phyloP scores from a whole-genome alignment of 208 protist species.

The Wallacemonas rigidus region DNA sequence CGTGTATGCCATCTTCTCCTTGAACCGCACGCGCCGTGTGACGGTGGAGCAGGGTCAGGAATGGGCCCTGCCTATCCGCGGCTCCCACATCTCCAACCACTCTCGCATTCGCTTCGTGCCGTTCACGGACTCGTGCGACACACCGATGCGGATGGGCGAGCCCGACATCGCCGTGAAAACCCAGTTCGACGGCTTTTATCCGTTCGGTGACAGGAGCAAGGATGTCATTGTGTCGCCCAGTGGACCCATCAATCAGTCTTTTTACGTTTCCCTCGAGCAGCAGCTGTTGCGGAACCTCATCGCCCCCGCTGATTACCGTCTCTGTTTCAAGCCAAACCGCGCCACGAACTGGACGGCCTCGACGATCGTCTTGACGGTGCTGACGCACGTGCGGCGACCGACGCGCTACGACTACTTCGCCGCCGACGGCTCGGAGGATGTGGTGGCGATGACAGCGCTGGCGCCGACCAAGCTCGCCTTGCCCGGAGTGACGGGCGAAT shows the following conservation, averaged over 20 bases:
- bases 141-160: conserved; percentile 38
- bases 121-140: conserved; percentile 31
- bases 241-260: conserved; percentile 16
- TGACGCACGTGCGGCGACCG: conserved; percentile 40
- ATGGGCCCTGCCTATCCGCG: conserved; percentile 64
- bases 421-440: conserved; percentile 62
- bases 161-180: conserved; percentile 40
- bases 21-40: conserved; percentile 59
- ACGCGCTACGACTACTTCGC: conserved; percentile 64
- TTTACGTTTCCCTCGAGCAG: conserved; percentile 58
- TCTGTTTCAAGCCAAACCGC: conserved; percentile 70
- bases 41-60: conserved; percentile 74
- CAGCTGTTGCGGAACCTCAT: conserved; percentile 43
- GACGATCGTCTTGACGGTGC: conserved; percentile 43
- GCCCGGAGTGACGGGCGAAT: conserved; percentile 42
- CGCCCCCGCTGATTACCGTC: conserved; percentile 38
- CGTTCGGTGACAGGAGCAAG: conserved; percentile 28
- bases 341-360: conserved; percentile 51
- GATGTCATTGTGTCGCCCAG: conserved; percentile 14
- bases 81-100: conserved; percentile 58
- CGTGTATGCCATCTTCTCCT: conserved; percentile 59
- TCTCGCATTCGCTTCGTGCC: conserved; percentile 50
- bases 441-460: conserved; percentile 43
- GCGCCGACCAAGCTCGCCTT: conserved; percentile 69
- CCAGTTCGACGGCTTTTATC: conserved; percentile 41